Evolutionary conservation across 495 filamentous ascomycete genomes (phyloP), one percentile per base, ranked within the genome.

Genomic region (Staphylotrichum longicolle): DNA sequence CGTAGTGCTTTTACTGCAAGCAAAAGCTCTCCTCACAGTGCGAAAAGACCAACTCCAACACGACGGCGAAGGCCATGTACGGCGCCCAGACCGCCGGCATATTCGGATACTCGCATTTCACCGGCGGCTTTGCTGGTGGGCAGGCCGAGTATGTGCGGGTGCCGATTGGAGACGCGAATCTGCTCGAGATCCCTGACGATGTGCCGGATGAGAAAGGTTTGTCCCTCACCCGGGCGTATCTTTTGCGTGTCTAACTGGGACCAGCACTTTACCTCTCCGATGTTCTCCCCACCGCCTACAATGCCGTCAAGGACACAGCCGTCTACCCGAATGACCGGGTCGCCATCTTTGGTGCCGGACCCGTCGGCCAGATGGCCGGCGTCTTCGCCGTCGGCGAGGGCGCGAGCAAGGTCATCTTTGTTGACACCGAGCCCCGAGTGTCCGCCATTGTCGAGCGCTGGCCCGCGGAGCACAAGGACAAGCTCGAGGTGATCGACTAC

Each of bases 131-230:
- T 68, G 90, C 92, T 10, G 92, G 92, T 46, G 91, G 92, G 0
- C 91, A 96, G 70, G 88, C 91, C 9, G 93, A 96, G 72, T 96
- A 92, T 61, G 84, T 90, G 8, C 85, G 93, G 0, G 90, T 95
- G 9, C 91, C 93, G 0, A 83, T 85, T 27, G 93, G 83, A n/a
- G 88, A 95, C 54, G 83, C 87, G 62, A 96, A 96, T 65, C 79
- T 96, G 20, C 82, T 97, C 7, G 84, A 85, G 58, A 82, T 95
- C 4, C 92, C 93, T 7, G 86, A 89, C 49, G 81, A 83, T 58
- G 88, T 97, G 0, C 90, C 91, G 0, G 91, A 96, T 68, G 91
- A 96, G 81, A 93, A 94, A 72, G 89, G 75, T 48, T 27, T 27
- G 20, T 27, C 20, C 20, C 20, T 27, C 20, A 27, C 20, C 20